Percentiles rank a stretch among this genome's conserved stretches.
Conservation (phyloP, 2,329 filamentous ascomycete genomes). For the Penicillium sp. region DNA sequence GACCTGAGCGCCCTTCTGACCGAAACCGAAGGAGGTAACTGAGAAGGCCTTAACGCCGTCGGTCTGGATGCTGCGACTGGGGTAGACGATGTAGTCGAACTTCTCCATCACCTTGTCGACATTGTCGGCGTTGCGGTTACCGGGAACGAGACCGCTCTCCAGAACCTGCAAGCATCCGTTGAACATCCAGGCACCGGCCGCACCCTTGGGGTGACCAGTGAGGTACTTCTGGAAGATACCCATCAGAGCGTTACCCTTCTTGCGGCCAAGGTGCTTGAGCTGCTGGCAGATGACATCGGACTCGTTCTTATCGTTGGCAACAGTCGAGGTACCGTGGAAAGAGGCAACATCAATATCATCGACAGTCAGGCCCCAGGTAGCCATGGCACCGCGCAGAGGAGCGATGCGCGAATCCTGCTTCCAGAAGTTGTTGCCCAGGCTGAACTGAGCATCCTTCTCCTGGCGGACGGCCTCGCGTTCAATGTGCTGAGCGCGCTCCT, state of each 20-base stretch:
- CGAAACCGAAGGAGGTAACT: slow-evolving; percentile 98
- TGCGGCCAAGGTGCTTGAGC: slow-evolving; percentile 88
- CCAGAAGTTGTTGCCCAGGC: slow-evolving; percentile 98
- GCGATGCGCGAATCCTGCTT: slow-evolving; percentile 92
- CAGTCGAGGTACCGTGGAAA: slow-evolving; percentile 98
- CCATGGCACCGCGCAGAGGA: slow-evolving; percentile 91
- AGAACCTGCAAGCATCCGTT: slow-evolving; percentile 96
- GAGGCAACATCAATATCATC: slow-evolving; percentile 94
- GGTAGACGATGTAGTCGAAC: slow-evolving; percentile 97
- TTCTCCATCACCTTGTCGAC: slow-evolving; percentile 95
- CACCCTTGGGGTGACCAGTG: slow-evolving; percentile 98
- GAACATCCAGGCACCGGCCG: slow-evolving; percentile 99
- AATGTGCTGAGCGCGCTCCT: slow-evolving; percentile 84
- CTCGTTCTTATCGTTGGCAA: slow-evolving; percentile 99
- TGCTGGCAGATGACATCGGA: slow-evolving; percentile 97
- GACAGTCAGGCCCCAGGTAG: slow-evolving; percentile 96
- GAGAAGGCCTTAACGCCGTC: slow-evolving; percentile 99
- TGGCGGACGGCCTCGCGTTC: slow-evolving; percentile 85
- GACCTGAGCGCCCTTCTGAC: slow-evolving; percentile 96
- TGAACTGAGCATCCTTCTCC: slow-evolving; percentile 89
- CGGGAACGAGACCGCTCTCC: slow-evolving; percentile 90
- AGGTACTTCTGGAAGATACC: slow-evolving; percentile 99
- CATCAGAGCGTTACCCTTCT: slow-evolving; percentile 93
- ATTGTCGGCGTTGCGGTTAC: slow-evolving; percentile 98
- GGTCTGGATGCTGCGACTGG: slow-evolving; percentile 91